A percentile compares a stretch with the other conserved stretches of the same genome.
Evolutionary conservation across 106 monocot genomes (phyloP).

Genomic region (Apostasia ramifera): DNA sequence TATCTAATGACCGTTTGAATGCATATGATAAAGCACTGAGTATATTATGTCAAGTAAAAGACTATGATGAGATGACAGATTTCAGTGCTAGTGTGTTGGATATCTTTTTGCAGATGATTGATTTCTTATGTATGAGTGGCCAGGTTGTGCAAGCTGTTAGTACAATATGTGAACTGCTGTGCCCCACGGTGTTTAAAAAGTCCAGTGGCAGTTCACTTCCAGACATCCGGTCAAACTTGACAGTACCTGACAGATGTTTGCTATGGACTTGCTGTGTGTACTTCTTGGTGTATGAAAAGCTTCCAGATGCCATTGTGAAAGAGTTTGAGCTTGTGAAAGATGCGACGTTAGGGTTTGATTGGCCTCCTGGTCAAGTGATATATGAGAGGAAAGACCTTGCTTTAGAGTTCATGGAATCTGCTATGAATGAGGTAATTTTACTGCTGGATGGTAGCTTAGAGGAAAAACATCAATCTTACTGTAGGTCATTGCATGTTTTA

Average conservation of each 20-base stretch:
- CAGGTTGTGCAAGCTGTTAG: conserved; percentile 38
- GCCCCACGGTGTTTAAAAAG: conserved; percentile 5
- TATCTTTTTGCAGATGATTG: conserved; percentile 84
- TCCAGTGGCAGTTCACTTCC: conserved; percentile 19
- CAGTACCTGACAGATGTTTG: conserved; percentile 60
- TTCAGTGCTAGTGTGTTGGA: conserved; percentile 73
- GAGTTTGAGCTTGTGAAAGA: conserved; percentile 61
- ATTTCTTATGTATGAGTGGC: conserved; percentile 68
- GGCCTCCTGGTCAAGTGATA: conserved; percentile 41
- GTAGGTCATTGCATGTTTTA: conserved; percentile 44
- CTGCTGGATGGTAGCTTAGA: conserved; percentile 10
- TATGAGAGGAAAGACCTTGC: conserved; percentile 20
- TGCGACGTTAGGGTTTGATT: conserved; percentile 47
- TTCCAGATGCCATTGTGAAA: conserved; percentile 55
- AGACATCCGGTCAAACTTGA: conserved; percentile 49
- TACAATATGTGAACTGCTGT: conserved; percentile 29
- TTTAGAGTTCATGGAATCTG: conserved; percentile 38
- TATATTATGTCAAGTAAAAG: conserved; percentile 27
- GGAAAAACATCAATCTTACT: conserved; percentile 17
- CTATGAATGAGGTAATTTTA: conserved; percentile 23
- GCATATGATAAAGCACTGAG: conserved; percentile 65
- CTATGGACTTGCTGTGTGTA: conserved; percentile 74
- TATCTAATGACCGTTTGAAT: conserved; percentile 37
- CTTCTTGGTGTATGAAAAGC: conserved; percentile 50
- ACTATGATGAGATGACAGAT: conserved; percentile 18